Evolutionary conservation across 192 early-diverging fungal species (phyloP).

Genomic region (Radiomyces spectabilis): DNA sequence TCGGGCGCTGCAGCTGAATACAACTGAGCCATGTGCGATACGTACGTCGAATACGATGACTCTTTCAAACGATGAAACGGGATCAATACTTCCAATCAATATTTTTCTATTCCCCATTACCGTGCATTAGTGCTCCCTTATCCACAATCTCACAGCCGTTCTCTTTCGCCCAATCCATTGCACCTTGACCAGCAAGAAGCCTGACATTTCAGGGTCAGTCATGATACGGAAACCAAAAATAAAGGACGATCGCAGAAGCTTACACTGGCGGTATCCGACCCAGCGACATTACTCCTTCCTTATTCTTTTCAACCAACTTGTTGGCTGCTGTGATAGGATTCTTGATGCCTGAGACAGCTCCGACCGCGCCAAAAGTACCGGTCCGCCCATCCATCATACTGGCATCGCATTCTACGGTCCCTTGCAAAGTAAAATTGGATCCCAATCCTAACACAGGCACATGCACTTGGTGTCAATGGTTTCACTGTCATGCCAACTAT

Average conservation of each 20-base stretch:
- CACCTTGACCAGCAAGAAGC: conserved; percentile 50
- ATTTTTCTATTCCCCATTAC: too few species aligned
- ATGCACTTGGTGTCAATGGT: neutral
- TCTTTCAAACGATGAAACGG: too few species aligned
- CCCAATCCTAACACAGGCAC: conserved; percentile 41
- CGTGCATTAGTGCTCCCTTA: conserved; percentile 3
- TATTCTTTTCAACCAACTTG: conserved; percentile 37
- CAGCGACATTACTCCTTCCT: conserved; percentile 33
- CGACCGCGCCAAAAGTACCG: conserved; percentile 73
- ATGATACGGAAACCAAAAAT: neutral
- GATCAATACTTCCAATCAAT: too few species aligned
- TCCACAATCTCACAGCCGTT: conserved; percentile 1
- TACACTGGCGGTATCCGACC: conserved; percentile 43
- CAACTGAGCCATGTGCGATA: too few species aligned
- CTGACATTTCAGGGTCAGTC: conserved; percentile 9
- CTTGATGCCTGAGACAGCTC: conserved; percentile 54
- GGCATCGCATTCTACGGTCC: conserved; percentile 83
- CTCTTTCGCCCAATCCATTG: conserved; percentile 33
- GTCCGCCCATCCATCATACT: conserved; percentile 60
- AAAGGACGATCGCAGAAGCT: conserved; percentile 1
- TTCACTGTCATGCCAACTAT: too few species aligned
- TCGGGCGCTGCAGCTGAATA: too few species aligned
- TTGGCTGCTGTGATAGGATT: conserved; percentile 59
- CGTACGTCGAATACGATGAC: too few species aligned
- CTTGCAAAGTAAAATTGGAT: conserved; percentile 70